Evolutionary conservation across 2,329 filamentous ascomycete genomes (phyloP).

Genomic region (Talaromyces sp.): DNA sequence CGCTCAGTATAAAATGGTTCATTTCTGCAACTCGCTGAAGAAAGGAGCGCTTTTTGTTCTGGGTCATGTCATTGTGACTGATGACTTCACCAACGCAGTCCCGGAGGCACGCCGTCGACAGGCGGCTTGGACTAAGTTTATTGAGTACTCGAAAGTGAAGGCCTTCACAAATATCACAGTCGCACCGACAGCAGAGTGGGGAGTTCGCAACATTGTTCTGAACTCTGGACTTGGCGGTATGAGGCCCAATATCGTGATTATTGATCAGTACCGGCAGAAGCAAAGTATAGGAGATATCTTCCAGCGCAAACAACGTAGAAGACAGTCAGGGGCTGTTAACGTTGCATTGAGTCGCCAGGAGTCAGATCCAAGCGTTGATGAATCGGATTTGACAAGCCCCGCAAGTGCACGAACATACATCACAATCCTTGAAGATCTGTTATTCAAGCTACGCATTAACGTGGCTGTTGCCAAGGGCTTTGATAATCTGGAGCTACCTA

Average conservation of each 20-base stretch:
- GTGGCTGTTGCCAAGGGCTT: slow-evolving; percentile 82
- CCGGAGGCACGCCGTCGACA: slow-evolving; percentile 78
- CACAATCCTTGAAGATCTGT: slow-evolving; percentile 74
- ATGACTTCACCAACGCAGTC: slow-evolving; percentile 72
- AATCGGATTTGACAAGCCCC: slow-evolving; percentile 52
- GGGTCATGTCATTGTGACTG: slow-evolving; percentile 80
- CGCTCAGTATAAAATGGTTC: slow-evolving; percentile 75
- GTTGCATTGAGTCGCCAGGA: slow-evolving; percentile 42
- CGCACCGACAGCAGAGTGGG: slow-evolving; percentile 78
- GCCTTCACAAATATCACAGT: slow-evolving; percentile 84
- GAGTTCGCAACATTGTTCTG: slow-evolving; percentile 73
- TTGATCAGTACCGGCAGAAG: slow-evolving; percentile 66
- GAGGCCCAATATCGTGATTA: slow-evolving; percentile 80
- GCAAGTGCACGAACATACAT: slow-evolving; percentile 70
- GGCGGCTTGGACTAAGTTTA: slow-evolving; percentile 76
- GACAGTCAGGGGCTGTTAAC: slow-evolving; percentile 21
- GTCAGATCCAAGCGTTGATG: slow-evolving; percentile 27
- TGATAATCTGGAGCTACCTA: slow-evolving; percentile 67
- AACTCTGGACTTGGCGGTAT: slow-evolving; percentile 80
- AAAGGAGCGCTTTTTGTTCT: slow-evolving; percentile 81
- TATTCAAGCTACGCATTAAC: slow-evolving; percentile 73
- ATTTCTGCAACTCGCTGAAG: slow-evolving; percentile 87
- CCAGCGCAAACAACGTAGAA: slow-evolving; percentile 34
- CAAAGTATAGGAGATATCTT: slow-evolving; percentile 55
- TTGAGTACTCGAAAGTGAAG: slow-evolving; percentile 80